Percentiles rank a stretch among this genome's conserved stretches.
Evolutionary conservation across 179 eudicot species (phyloP).

Genomic region (Carnegiea gigantea): DNA sequence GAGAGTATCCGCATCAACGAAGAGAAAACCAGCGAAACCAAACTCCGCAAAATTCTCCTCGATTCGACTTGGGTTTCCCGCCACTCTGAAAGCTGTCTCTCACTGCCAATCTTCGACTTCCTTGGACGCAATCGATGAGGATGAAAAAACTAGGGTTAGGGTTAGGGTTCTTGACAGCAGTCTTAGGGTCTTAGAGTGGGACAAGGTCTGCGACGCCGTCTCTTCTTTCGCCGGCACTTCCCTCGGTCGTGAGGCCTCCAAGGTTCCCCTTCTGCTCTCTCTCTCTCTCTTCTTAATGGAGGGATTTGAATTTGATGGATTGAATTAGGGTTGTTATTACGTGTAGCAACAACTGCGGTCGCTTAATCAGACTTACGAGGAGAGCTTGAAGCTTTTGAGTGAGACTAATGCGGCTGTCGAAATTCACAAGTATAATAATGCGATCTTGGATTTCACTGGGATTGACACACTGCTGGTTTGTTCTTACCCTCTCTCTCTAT

Average conservation of each 20-base stretch:
- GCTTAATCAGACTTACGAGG: slow-evolving; percentile 65
- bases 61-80: slow-evolving; percentile 28
- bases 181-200: slow-evolving; percentile 85
- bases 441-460: slow-evolving; percentile 55
- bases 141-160: slow-evolving; percentile 25
- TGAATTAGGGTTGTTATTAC: slow-evolving; percentile 1
- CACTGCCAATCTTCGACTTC: slow-evolving; percentile 4
- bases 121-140: slow-evolving; percentile 2
- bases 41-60: slow-evolving; percentile 10
- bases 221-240: slow-evolving; percentile 87
- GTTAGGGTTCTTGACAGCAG: slow-evolving; percentile 52
- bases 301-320: slow-evolving; percentile 12
- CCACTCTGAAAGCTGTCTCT: slow-evolving; percentile 21
- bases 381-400: slow-evolving; percentile 58
- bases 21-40: slow-evolving; percentile 9
- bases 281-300: background rate
- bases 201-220: slow-evolving; percentile 79
- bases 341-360: slow-evolving; percentile 65
- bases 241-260: slow-evolving; percentile 60
- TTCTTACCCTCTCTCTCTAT: slow-evolving; percentile 5
- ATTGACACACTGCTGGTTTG: slow-evolving; percentile 64
- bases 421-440: slow-evolving; percentile 60
- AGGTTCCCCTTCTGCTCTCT: slow-evolving; percentile 38
- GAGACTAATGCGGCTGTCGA: slow-evolving; percentile 95
- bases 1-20: background rate